Evolutionary conservation across 179 eudicot species (phyloP), one percentile per base, ranked within the genome.

Genomic region (Patellifolia procumbens): DNA sequence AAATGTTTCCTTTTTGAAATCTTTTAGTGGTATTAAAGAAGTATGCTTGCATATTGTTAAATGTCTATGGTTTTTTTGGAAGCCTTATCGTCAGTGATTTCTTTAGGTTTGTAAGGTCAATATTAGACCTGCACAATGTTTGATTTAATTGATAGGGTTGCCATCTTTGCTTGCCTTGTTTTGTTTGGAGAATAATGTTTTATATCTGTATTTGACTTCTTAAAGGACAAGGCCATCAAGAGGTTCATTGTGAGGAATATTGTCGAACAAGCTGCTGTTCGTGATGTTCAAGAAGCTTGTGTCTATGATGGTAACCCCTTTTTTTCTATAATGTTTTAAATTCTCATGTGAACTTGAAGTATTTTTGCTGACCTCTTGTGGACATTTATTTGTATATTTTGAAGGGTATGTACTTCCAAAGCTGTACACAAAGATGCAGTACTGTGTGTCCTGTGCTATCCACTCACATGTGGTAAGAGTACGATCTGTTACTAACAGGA

Each of bases 391-490:
- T 52, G 19, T 39, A 48, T 39, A 13, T 75, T 26, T 15, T 78
- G 52, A 64, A 92, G 97, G 84, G 3, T 92, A 92, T 80, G 85
- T 87, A 2, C 84, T 93, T 26, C 98, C 98, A 28, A 93, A 93
- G 94, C 87, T 91, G 32, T 92, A 92, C 76, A 82, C 91, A 55
- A 92, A 92, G 86, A 83, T 92, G 89, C 96, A 88, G 79, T 86
- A 92, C 82, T 92, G 97, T 81, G 89, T 92, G 16, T 92, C 96
- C 0, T 92, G 97, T 79, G 97, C 97, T 31, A 93, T 93, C 79
- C 97, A 92, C 88, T 89, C 97, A 62, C 91, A 91, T 16, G 92
- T 91, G 34, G 97, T 92, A 24, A 85, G 97, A 84, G 97, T 91
- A 35, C 86, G 96, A 2, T 91, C 97, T 29, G 81, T 86, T 22